Percentiles rank a stretch among this genome's conserved stretches.
phyloP scores from a whole-genome alignment of 2,329 filamentous ascomycete species.

The Neopestalotiopsis rosae region DNA sequence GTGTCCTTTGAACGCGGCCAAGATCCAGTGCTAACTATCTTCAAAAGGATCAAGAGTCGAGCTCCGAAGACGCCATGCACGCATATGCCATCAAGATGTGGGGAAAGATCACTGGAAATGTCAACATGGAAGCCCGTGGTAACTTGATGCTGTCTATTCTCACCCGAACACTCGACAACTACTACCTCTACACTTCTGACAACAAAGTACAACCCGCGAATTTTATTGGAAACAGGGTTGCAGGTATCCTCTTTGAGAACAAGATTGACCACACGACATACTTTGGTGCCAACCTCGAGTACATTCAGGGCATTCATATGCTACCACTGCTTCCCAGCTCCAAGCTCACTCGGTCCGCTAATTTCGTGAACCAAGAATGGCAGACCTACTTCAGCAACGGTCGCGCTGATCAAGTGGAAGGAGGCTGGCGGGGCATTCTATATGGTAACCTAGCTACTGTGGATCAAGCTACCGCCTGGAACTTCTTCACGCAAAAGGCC shows the following conservation, averaged over 20 bases:
- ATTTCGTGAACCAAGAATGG: constrained; percentile 87
- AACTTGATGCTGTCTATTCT: constrained; percentile 86
- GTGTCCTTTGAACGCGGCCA: neutral
- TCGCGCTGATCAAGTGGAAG: constrained; percentile 66
- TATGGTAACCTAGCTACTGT: constrained; percentile 82
- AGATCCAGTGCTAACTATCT: neutral
- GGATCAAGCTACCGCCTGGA: constrained; percentile 71
- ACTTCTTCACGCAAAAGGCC: constrained; percentile 71
- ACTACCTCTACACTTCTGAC: constrained; percentile 78
- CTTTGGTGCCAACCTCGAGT: constrained; percentile 77
- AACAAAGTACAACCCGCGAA: constrained; percentile 74
- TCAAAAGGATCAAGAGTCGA: constrained; percentile 75
- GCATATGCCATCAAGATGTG: constrained; percentile 93
- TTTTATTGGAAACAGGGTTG: constrained; percentile 82
- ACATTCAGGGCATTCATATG: constrained; percentile 78
- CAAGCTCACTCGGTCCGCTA: constrained; percentile 66
- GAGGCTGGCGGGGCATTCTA: constrained; percentile 86
- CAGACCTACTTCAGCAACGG: constrained; percentile 74
- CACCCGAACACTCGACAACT: constrained; percentile 73
- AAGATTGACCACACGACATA: constrained; percentile 94
- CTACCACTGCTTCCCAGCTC: constrained; percentile 68
- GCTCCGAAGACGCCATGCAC: constrained; percentile 88
- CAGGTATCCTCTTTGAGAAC: constrained; percentile 85
- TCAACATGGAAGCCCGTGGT: constrained; percentile 77
- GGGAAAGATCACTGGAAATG: constrained; percentile 79